A percentile compares a stretch with the other conserved stretches of the same genome.
phyloP scores from a whole-genome alignment of 2,329 filamentous ascomycete genomes.

The Fusarium stilboides region DNA sequence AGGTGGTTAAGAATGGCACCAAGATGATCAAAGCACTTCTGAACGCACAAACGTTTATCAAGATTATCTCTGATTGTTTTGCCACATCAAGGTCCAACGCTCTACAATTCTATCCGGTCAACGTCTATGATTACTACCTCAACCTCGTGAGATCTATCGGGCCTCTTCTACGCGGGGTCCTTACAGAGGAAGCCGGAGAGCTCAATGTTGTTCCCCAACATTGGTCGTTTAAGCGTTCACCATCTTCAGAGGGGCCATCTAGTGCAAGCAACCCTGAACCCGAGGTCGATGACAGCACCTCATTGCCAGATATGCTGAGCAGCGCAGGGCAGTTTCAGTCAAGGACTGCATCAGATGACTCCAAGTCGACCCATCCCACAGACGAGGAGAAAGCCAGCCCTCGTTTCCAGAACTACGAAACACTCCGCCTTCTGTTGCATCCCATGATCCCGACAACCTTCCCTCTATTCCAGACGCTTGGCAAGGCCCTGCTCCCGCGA shows the following conservation, averaged over 20 bases:
- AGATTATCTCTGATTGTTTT: conserved; percentile 82
- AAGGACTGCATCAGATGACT: conserved; percentile 42
- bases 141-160: conserved; percentile 82
- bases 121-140: conserved; percentile 87
- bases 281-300: conserved; percentile 50
- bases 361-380: conserved; percentile 53
- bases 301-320: conserved; percentile 54
- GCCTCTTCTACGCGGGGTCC: conserved; percentile 81
- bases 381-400: conserved; percentile 61
- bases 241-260: conserved; percentile 45
- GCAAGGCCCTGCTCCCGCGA: conserved; percentile 83
- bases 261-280: conserved; percentile 40
- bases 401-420: conserved; percentile 81
- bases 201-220: conserved; percentile 80
- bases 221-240: conserved; percentile 65
- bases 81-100: conserved; percentile 75
- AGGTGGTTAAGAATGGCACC: conserved; percentile 76
- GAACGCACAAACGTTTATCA: conserved; percentile 81
- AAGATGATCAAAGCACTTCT: conserved; percentile 83
- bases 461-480: conserved; percentile 87
- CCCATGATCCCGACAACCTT: conserved; percentile 85
- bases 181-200: conserved; percentile 88
- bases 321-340: conserved; percentile 49
- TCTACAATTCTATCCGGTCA: conserved; percentile 80
- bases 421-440: conserved; percentile 81